A percentile compares a stretch with the other conserved stretches of the same genome.
Evolutionary conservation across 176 grass and related monocot genomes (phyloP).

Genomic region (Ampelocalamus luodianensis): DNA sequence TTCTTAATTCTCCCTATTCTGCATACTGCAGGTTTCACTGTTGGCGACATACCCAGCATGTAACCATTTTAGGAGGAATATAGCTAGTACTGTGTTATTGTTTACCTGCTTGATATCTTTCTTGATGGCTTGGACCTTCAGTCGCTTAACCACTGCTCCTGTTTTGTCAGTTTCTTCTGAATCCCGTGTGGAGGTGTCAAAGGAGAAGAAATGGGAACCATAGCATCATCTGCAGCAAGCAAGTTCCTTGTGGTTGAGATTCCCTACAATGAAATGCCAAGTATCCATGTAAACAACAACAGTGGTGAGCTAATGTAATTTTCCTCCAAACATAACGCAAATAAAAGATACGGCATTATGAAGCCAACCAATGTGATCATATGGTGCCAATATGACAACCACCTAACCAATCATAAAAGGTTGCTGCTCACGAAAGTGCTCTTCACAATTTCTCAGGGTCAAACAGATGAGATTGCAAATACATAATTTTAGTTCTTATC

Average conservation of each 20-base stretch:
- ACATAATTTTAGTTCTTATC: not conserved
- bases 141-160: constrained; percentile 45
- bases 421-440: not conserved
- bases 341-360: constrained; percentile 6
- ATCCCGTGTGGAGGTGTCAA: constrained; percentile 58
- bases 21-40: not conserved
- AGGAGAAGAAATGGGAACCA: constrained; percentile 84
- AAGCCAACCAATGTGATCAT: not conserved
- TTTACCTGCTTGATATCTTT: constrained; percentile 81
- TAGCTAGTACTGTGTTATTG: not conserved
- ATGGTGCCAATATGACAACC: not conserved
- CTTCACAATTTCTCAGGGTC: not conserved
- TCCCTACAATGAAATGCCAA: constrained; percentile 47
- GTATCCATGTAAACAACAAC: constrained; percentile 27
- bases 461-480: not conserved
- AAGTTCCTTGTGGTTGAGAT: constrained; percentile 72
- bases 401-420: not conserved
- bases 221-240: constrained; percentile 66
- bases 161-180: constrained; percentile 53
- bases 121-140: constrained; percentile 83
- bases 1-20: no score
- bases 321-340: not conserved
- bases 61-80: constrained; percentile 9
- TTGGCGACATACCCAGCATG: not conserved
- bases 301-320: not conserved